These are phyloP conservation scores for Toxoplasma gondii DNA, from an alignment of 169 alveolate genomes.

Conservation along the genomic window DNA sequence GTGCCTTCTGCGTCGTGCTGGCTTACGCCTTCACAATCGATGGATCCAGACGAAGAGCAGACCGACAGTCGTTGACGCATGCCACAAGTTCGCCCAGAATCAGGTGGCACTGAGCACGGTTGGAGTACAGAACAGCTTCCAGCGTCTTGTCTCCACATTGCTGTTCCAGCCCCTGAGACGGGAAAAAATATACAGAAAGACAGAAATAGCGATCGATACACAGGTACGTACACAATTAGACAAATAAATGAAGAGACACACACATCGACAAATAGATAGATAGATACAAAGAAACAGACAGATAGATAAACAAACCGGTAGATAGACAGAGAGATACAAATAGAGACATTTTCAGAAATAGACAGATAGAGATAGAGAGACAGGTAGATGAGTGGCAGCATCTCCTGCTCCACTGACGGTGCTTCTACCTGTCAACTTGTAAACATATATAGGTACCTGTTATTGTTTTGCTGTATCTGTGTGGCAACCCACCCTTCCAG, in stretches of 20 bases:
- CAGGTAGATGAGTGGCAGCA: no score
- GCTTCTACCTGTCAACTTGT: no score
- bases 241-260: not conserved
- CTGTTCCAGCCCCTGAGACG: conserved; percentile 65
- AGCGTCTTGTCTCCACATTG: conserved; percentile 52
- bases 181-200: conserved; percentile 47
- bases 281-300: not conserved
- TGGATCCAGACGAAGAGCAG: conserved; percentile 64
- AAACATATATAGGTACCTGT: no score
- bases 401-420: no score
- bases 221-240: not conserved
- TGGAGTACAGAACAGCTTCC: conserved; percentile 64
- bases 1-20: no score
- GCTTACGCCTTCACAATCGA: conserved; percentile 62
- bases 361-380: not conserved
- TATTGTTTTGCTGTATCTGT: no score
- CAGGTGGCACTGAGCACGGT: conserved; percentile 68
- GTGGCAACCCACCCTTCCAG: no score
- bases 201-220: not conserved
- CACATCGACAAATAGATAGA: not conserved
- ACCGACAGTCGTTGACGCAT: conserved; percentile 70
- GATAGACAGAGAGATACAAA: not conserved
- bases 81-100: conserved; percentile 64
- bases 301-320: not conserved
- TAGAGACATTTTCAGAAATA: not conserved